Conservation (phyloP, 1,139 yeast species). For the Hyphopichia khmerensis region DNA sequence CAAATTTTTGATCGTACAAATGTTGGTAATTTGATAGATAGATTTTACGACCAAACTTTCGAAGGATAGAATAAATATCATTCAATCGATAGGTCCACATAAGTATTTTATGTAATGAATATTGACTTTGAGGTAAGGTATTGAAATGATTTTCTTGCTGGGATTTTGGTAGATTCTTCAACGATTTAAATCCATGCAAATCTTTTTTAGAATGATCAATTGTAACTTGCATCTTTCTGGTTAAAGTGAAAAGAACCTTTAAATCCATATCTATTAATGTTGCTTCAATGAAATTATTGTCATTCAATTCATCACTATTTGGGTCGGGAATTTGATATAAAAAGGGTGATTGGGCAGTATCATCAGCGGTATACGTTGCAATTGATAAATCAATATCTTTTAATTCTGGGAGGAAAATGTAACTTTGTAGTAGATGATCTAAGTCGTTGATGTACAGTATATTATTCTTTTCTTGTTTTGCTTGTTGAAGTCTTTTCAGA, state of each 20-base stretch:
- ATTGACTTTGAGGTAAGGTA: slow-evolving; percentile 25
- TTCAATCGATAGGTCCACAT: slow-evolving; percentile 45
- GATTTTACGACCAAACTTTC: slow-evolving; percentile 45
- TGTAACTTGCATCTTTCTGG: slow-evolving; percentile 19
- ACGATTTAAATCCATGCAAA: slow-evolving; percentile 19
- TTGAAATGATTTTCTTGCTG: slow-evolving; percentile 11
- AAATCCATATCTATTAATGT: slow-evolving; percentile 44
- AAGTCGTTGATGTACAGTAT: slow-evolving; percentile 5
- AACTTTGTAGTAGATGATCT: slow-evolving; percentile 5
- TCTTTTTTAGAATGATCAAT: slow-evolving; percentile 26
- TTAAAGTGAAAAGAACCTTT: slow-evolving; percentile 27
- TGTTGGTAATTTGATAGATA: slow-evolving; percentile 43
- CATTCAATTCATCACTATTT: slow-evolving; percentile 8
- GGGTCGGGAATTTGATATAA: slow-evolving; percentile 16
- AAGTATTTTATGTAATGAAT: slow-evolving; percentile 49
- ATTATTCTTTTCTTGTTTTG: slow-evolving; percentile 30
- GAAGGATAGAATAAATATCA: slow-evolving; percentile 43
- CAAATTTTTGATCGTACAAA: slow-evolving; percentile 39
- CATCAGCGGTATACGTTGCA: neutral
- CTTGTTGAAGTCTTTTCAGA: slow-evolving; percentile 43
- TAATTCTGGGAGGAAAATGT: slow-evolving; percentile 4
- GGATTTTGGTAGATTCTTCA: slow-evolving; percentile 16
- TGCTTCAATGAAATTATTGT: slow-evolving; percentile 26
- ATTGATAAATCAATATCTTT: slow-evolving; percentile 1
- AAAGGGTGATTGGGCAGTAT: slow-evolving; percentile 4